Evolutionary conservation across 768 basidiomycete genomes (phyloP), one percentile per base, ranked within the genome.

Genomic region (Neoboletus subvelutipes): DNA sequence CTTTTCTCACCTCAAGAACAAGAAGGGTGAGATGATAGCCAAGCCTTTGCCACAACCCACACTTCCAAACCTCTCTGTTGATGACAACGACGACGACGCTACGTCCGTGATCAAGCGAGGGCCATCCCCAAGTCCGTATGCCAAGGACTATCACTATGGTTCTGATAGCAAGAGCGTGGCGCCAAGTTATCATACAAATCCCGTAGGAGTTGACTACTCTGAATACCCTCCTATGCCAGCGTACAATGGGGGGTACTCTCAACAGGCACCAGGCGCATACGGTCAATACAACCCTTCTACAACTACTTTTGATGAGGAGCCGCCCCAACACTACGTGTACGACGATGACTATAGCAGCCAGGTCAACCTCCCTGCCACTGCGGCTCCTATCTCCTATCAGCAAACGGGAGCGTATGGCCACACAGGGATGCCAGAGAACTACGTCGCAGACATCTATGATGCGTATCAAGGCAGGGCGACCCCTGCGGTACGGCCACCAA

Each of bases 1-100:
- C 70, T 94, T 76, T 73, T 90, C 90, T 45, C 93, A 95, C 69
- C 79, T 96, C 62, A 94, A 90, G 80, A 92, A 93, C 77, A 92
- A 91, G 80, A 94, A 91, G 70, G 94, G 93, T 54, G 87, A 92
- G 68, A 74, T 89, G 66, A 80, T 91, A 54, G 83, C 79, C n/a
- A 82, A 87, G 63, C 88, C 87, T 11, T 80, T 93, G 7, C 92
- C 94, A 20, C 94, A 97, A 73, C 97, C 97, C 1, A 99, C 97
- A 10, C 82, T 98, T 34, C 97, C 97, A 15, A 91, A 90, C 61
- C 79, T 99, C 49, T 86, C 84, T n/a, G 80, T 97, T 45, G 88
- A 95, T 54, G 90, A 94, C 60, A 86, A 77, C 43, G 71, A 75
- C 43, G 71, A 80, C 52, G 84, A 87, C 57, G 77, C 84, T 50